Percentiles rank a stretch among this genome's conserved stretches.
phyloP scores from a whole-genome alignment of 805 yeast genomes.

The Candida bentonensis region DNA sequence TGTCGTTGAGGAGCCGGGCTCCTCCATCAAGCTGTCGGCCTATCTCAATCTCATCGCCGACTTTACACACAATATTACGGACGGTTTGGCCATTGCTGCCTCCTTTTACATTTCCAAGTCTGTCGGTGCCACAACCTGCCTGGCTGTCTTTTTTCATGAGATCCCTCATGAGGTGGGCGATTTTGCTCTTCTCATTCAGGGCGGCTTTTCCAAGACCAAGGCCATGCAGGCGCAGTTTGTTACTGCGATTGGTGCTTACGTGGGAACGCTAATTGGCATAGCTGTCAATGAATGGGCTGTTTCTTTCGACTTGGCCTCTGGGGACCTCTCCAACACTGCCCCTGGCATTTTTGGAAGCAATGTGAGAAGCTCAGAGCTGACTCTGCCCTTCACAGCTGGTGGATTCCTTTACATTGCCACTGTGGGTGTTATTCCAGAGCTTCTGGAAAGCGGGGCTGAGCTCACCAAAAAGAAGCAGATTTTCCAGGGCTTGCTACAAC shows the following conservation, averaged over 20 bases:
- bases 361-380: conserved; percentile 35
- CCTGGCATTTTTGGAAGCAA: conserved; percentile 37
- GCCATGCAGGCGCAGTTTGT: conserved; percentile 55
- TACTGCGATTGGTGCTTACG: conserved; percentile 49
- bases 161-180: conserved; percentile 76
- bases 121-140: conserved; percentile 54
- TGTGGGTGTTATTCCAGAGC: conserved; percentile 63
- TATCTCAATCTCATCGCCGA: conserved; percentile 57
- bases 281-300: conserved; percentile 31
- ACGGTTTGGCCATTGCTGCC: conserved; percentile 62
- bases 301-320: background rate
- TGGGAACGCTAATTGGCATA: conserved; percentile 57
- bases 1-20: conserved; percentile 7
- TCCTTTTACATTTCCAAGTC: conserved; percentile 46
- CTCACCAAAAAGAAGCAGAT: conserved; percentile 27
- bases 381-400: conserved; percentile 65
- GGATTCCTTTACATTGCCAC: conserved; percentile 62
- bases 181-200: conserved; percentile 55
- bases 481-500: conserved; percentile 30
- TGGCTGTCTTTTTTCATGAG: conserved; percentile 65
- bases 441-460: conserved; percentile 30
- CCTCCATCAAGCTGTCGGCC: conserved; percentile 34
- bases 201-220: conserved; percentile 51
- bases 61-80: conserved; percentile 61
- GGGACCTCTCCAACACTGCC: conserved; percentile 5